Base-by-base conservation (phyloP, 768 basidiomycete species). In the Trametes punicea region DNA sequence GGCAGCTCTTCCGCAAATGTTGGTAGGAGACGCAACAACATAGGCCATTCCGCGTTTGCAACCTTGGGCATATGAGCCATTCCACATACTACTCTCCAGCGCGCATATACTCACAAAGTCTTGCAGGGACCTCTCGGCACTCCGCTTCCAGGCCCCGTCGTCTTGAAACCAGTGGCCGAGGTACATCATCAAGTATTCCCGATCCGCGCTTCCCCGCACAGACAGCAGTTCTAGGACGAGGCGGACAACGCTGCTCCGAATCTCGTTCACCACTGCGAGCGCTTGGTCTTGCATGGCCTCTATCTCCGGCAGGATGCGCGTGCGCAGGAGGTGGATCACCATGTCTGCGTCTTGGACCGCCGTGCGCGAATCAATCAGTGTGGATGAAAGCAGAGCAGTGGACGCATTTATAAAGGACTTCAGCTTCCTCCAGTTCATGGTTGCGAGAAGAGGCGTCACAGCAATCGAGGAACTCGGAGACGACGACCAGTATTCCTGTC, bases 401-500 rank as follows among this genome's bases (percentile, higher is more conserved):
- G 72, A 58, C 51, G 71, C 65, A 33, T 65, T 69, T 42, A 71
- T 62, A 65, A 78, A 75, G 40, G 67, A 67, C 33, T 67, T 70
- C 13, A 87, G 64, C 51, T 78, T 81, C 18, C 80, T 76, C 21
- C 72, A 68, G 49, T 79, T 74, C 27, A 85, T 77, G 4, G 74
- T 69, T 6, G 71, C 69, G 20, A 80, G 69, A 4, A 84, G 65
- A 2, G 80, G 74, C 4, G 80, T 80, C 31, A 75, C 72, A 5
- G 64, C 56, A 4, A 34, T 59, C 18, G 69, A 57, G 3, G 67
- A 63, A 18, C 70, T 63, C n/a, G 69, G 13, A 41, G 31, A 66
- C 5, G 67, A 62, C 9, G 74, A 70, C 83, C 84, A 84, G 64
- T 78, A 78, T 59, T 78, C 72, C 80, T 84, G 59, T 46, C n/a